A percentile compares a stretch with the other conserved stretches of the same genome.
phyloP scores from a whole-genome alignment of 352 stramenopile species.

The Phytopythium kandeliae region DNA sequence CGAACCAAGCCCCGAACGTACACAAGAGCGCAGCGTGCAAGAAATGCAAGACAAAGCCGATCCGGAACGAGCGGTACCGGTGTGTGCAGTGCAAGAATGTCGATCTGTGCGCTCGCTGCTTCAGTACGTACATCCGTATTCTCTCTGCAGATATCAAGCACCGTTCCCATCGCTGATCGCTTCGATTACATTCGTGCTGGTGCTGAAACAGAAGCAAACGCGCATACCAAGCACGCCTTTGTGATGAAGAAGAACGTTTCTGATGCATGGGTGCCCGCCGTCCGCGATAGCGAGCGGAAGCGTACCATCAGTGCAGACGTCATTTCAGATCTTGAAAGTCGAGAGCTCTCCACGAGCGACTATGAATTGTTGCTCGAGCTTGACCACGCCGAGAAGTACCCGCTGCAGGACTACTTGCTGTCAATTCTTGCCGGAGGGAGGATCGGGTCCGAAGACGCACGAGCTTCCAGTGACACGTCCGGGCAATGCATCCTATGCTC shows the following conservation, averaged over 20 bases:
- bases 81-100: slow-evolving; percentile 77
- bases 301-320: slow-evolving; percentile 27
- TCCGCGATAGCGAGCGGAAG: slow-evolving; percentile 21
- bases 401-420: slow-evolving; percentile 76
- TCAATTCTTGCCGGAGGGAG: slow-evolving; percentile 37
- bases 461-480: slow-evolving; percentile 34
- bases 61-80: slow-evolving; percentile 73
- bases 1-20: slow-evolving; percentile 68
- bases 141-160: too few relatives aligned
- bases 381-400: slow-evolving; percentile 44
- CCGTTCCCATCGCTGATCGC: background rate
- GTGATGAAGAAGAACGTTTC: slow-evolving; percentile 60
- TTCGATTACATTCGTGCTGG: background rate
- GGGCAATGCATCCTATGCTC: slow-evolving; percentile 43
- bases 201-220: slow-evolving; percentile 36
- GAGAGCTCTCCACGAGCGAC: slow-evolving; percentile 81
- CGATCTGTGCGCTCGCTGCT: slow-evolving; percentile 72
- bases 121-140: slow-evolving; percentile 31
- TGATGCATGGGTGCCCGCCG: slow-evolving; percentile 53
- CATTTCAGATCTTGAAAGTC: slow-evolving; percentile 54
- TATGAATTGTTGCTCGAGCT: slow-evolving; percentile 76
- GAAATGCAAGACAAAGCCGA: slow-evolving; percentile 71
- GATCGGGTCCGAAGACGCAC: slow-evolving; percentile 36
- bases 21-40: slow-evolving; percentile 60
- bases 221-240: slow-evolving; percentile 60